Base-by-base conservation (phyloP, 78 protist genomes). In the Diacronema lutheri region DNA sequence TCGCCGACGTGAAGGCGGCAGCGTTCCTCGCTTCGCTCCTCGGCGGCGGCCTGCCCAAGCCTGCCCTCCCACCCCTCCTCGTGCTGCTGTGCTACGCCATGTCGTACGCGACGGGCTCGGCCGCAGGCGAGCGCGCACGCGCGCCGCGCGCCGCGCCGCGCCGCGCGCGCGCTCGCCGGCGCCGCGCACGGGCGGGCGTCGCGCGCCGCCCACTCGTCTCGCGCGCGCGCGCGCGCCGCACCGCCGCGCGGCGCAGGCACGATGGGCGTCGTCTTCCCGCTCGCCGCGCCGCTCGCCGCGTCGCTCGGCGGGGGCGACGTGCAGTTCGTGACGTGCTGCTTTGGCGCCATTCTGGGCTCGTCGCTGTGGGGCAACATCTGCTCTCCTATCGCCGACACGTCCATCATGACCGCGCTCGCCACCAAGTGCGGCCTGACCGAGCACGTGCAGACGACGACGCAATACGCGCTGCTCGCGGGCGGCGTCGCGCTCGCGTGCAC, bases 311-410 rank as follows among this genome's bases (percentile, higher is more conserved):
- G 66, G 1, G 61, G 66, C 62, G n/a, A 5, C 55, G 50, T 0
- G 26, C 60, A 7, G 3, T 61, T 10, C 60, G 20, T 61, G 33
- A 40, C 25, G n/a, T 56, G 62, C 46, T 40, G 65, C 64, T 9
- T 61, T 35, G 71, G 37, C 60, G 0, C 74, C n/a, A 14, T 40
- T 14, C 55, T 79, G 12, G 55, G 61, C 61, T 57, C 73, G 60
- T 29, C 84, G 11, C 9, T 31, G 26, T 79, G 60, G 29, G 84
- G 84, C 84, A 61, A 79, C 72, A 23, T 61, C 23, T 35, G 57
- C 58, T 37, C 74, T 4, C 84, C 84, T 21, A 61, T 79, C 62
- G 26, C 84, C 29, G 84, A 79, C 38, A 79, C 58, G 21, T 40
- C 73, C 65, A 61, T 79, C 65, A 58, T 79, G 31, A 26, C 74